A percentile compares a stretch with the other conserved stretches of the same genome.
These are phyloP conservation scores for Diaporthe helianthi DNA, from an alignment of 2,329 filamentous ascomycete species.

Conservation along the genomic window DNA sequence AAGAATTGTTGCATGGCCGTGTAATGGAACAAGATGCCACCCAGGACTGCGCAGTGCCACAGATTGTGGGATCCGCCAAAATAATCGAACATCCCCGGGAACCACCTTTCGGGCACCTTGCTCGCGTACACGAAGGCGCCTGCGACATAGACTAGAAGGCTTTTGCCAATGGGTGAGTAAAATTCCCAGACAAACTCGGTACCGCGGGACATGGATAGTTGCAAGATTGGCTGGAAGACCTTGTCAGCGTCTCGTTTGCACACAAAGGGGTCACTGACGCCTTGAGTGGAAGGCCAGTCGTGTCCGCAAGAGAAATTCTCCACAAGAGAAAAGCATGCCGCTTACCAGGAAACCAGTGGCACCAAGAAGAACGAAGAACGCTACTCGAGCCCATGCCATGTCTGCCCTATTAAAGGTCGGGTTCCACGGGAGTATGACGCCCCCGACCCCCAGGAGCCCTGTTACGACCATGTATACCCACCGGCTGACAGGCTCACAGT, in stretches of 20 bases:
- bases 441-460: slow-evolving; percentile 79
- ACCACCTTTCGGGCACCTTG: slow-evolving; percentile 92
- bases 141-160: slow-evolving; percentile 81
- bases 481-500: slow-evolving; percentile 89
- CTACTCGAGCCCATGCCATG: slow-evolving; percentile 91
- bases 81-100: slow-evolving; percentile 93
- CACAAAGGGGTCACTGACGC: not conserved
- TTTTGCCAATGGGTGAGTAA: slow-evolving; percentile 87
- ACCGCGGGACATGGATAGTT: slow-evolving; percentile 81
- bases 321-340: too few species aligned
- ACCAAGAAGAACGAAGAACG: slow-evolving; percentile 88
- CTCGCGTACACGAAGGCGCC: slow-evolving; percentile 90
- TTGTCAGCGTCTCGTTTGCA: not conserved
- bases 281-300: not conserved
- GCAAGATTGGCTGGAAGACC: slow-evolving; percentile 69
- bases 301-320: not conserved
- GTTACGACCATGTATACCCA: slow-evolving; percentile 88
- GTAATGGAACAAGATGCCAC: slow-evolving; percentile 98
- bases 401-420: slow-evolving; percentile 91
- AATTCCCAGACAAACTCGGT: slow-evolving; percentile 84
- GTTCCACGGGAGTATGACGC: slow-evolving; percentile 94
- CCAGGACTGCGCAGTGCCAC: slow-evolving; percentile 94
- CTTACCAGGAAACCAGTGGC: slow-evolving; percentile 77
- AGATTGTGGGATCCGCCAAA: slow-evolving; percentile 95
- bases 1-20: slow-evolving; percentile 96